These are phyloP conservation scores for Penicillium hesseltinei DNA, from an alignment of 2,329 filamentous ascomycete genomes.

Conservation along the genomic window DNA sequence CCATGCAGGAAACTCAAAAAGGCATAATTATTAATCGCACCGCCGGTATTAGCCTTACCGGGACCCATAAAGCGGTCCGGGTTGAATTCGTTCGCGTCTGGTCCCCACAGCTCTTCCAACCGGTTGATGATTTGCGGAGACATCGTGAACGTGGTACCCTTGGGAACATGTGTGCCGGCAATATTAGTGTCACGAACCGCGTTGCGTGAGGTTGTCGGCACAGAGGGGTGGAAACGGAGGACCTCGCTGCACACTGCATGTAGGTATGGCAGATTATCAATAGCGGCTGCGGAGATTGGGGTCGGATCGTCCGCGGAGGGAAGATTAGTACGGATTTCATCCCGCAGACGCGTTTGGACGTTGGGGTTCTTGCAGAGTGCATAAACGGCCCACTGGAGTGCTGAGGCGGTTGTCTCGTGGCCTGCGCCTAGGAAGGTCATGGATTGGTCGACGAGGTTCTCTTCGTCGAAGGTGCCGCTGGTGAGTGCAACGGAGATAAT, in stretches of 20 bases:
- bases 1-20: slow-evolving; percentile 84
- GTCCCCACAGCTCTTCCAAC: slow-evolving; percentile 69
- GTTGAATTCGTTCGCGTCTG: slow-evolving; percentile 70
- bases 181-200: slow-evolving; percentile 66
- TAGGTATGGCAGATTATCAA: slow-evolving; percentile 75
- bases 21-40: slow-evolving; percentile 72
- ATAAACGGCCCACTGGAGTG: slow-evolving; percentile 74
- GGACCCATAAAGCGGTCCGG: slow-evolving; percentile 71
- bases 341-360: slow-evolving; percentile 64
- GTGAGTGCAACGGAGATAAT: slow-evolving; percentile 78
- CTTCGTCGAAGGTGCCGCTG: slow-evolving; percentile 72
- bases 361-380: slow-evolving; percentile 65
- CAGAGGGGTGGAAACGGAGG: slow-evolving; percentile 70
- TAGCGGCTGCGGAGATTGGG: slow-evolving; percentile 57
- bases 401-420: slow-evolving; percentile 74
- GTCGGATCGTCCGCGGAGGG: slow-evolving; percentile 55
- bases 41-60: slow-evolving; percentile 60
- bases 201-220: slow-evolving; percentile 68
- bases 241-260: slow-evolving; percentile 76
- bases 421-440: slow-evolving; percentile 87
- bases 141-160: slow-evolving; percentile 68
- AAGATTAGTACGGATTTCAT: slow-evolving; percentile 63
- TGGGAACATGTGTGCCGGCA: slow-evolving; percentile 62
- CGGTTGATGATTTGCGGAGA: slow-evolving; percentile 68
- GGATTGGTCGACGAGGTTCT: slow-evolving; percentile 80